Evolutionary conservation across 169 alveolate genomes (phyloP), one percentile per base, ranked within the genome.

Genomic region (Plasmodium gallinaceum): DNA sequence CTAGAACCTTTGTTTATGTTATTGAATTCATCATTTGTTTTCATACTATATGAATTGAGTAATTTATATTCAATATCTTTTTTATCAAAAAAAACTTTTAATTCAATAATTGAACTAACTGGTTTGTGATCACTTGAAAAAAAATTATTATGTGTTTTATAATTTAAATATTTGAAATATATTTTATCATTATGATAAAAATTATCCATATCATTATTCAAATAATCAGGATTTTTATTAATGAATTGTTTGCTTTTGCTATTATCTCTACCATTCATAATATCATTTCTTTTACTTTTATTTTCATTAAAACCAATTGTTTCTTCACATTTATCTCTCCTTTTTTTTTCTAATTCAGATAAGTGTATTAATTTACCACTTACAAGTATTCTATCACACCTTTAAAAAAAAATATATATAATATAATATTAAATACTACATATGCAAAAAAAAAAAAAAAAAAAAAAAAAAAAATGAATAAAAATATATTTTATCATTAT

Each of bases 111-210:
- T 26, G 97, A 96, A 43, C 96, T 93, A 20, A 95, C 94, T 6
- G 97, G 96, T 60, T 92, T 93, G 73, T 95, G 97, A 62, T 95
- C 97, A 65, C 97, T 94, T 54, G 94, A 74, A 65, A 83, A 65
- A 58, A 92, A 92, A 60, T 80, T 88, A 45, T 92, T 93, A 64
- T 95, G 95, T 14, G 97, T 92, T 61, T 69, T 88, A 75, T 95
- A 95, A 54, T 73, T 88, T 62, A 69, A 12, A 65, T 68, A 70
- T n/a, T 83, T 83, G 48, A 83, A 83, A 83, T 83, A 83, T 83
- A 83, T 83, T 83, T 58, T 83, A 57, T 83, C 91, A 60, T 83
- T 83, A 69, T 83, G 32, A 72, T 83, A 83, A 83, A 83, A 83
- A 66, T 83, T 86, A 12, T 69, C 51, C 22, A 43, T 9, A 32